phyloP scores from a whole-genome alignment of 2,329 filamentous ascomycete species.

The Colletotrichum tanaceti region DNA sequence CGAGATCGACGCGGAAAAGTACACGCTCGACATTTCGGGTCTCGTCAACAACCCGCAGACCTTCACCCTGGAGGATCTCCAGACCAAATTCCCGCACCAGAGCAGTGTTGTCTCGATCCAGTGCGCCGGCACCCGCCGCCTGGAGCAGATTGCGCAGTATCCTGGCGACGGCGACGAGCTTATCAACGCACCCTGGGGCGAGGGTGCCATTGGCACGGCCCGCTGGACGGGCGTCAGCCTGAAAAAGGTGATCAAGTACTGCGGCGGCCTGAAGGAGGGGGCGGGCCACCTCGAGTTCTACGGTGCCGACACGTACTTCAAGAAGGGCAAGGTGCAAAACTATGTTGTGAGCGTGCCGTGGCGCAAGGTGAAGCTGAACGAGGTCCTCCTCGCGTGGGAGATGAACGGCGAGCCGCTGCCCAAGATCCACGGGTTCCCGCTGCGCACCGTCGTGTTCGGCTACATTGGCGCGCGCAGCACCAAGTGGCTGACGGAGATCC shows the following conservation, averaged over 20 bases:
- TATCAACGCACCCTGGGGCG: slow-evolving; percentile 67
- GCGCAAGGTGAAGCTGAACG: slow-evolving; percentile 73
- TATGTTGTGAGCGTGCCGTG: slow-evolving; percentile 75
- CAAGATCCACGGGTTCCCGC: slow-evolving; percentile 73
- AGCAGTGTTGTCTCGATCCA: slow-evolving; percentile 71
- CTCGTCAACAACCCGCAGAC: slow-evolving; percentile 68
- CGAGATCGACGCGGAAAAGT: slow-evolving; percentile 68
- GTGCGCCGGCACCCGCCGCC: slow-evolving; percentile 75
- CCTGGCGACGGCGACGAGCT: slow-evolving; percentile 75
- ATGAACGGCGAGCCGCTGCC: slow-evolving; percentile 77
- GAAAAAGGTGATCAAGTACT: slow-evolving; percentile 77
- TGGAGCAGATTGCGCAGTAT: slow-evolving; percentile 75
- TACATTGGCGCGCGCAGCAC: slow-evolving; percentile 75
- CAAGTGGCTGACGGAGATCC: slow-evolving; percentile 73
- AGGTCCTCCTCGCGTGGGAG: slow-evolving; percentile 76
- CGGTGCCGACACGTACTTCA: slow-evolving; percentile 79
- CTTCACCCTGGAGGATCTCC: slow-evolving; percentile 69
- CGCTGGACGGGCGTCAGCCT: slow-evolving; percentile 72
- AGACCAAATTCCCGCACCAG: slow-evolving; percentile 73
- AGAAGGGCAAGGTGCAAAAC: slow-evolving; percentile 72
- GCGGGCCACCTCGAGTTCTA: slow-evolving; percentile 75
- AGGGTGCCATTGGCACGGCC: slow-evolving; percentile 76
- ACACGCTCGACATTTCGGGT: slow-evolving; percentile 67
- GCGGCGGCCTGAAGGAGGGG: slow-evolving; percentile 67
- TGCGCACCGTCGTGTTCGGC: slow-evolving; percentile 71